phyloP scores from a whole-genome alignment of 495 filamentous ascomycete genomes.

The Aspergillus haitiensis region DNA sequence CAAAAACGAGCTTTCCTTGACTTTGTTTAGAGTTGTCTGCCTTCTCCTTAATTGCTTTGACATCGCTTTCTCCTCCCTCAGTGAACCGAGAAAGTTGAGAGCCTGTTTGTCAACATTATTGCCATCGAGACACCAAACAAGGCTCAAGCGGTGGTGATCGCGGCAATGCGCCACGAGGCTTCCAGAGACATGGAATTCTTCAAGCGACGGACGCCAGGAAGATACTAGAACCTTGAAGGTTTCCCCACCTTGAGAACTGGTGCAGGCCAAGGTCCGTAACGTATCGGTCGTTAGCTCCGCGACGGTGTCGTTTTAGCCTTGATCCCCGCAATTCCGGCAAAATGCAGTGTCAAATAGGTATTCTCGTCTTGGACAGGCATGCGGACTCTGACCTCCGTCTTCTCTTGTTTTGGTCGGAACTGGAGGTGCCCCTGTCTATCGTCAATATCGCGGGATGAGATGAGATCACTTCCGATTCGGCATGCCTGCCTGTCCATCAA shows the following conservation, averaged over 20 bases:
- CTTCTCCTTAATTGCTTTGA: too few relatives aligned
- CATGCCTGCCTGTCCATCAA: not conserved
- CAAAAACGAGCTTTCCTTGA: too few relatives aligned
- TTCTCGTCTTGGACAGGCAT: not conserved
- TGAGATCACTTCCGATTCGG: not conserved
- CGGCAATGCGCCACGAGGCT: too few relatives aligned
- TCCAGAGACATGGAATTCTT: not conserved
- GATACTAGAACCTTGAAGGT: not conserved
- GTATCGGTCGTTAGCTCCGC: not conserved
- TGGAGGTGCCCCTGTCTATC: not conserved
- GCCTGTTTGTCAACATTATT: too few relatives aligned
- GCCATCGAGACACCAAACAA: too few relatives aligned
- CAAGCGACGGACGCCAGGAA: not conserved
- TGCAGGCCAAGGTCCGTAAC: not conserved
- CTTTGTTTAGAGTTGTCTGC: too few relatives aligned
- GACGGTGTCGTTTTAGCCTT: not conserved
- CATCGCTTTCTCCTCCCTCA: too few relatives aligned
- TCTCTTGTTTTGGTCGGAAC: not conserved
- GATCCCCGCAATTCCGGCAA: not conserved
- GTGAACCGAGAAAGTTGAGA: too few relatives aligned
- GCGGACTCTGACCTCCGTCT: slow-evolving; percentile 1
- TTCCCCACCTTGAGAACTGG: not conserved
- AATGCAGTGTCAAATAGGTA: not conserved
- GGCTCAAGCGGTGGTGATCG: too few relatives aligned
- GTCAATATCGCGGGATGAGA: not conserved